Evolutionary conservation across 164 flowering plant genomes (phyloP), one percentile per base, ranked within the genome.

Genomic region (Nymphaea colorata): DNA sequence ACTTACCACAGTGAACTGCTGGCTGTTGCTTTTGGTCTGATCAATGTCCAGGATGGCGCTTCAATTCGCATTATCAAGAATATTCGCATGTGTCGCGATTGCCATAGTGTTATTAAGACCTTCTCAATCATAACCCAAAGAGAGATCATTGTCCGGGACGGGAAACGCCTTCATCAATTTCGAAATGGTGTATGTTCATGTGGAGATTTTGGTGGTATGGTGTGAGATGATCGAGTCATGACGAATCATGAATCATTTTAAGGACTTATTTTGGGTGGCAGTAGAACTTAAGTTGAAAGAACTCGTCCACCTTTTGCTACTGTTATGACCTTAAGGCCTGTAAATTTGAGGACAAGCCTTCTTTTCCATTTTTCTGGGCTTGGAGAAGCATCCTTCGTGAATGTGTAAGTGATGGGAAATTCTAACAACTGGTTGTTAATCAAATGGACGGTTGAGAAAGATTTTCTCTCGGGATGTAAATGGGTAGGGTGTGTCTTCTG

Each of bases 1-100:
- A 64, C 72, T 67, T 74, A 79, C 80, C 98, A 90, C 69, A 93
- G 95, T 69, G 98, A 93, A 75, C 86, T 81, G 74, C 65, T 93
- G 69, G 98, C 95, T 2, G 72, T 87, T 74, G 85, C 89, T 41
- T 90, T 83, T 71, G 96, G 89, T 5, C 72, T 93, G 68, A 65
- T 89, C 68, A 83, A 82, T 65, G 76, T 75, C 12, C 78, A 79
- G 44, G 76, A 73, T 59, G 68, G 71, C 61, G 78, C 83, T 14
- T 74, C 88, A 4, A 60, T 93, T 42, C 72, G 89, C 59, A 83
- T 93, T 25, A 63, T 76, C 43, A 93, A 93, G 83, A 88, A 76
- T 72, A 69, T 70, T 66, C 70, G 82, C 18, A 85, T 90, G 82
- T 87, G 93, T 73, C 79, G 83, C 62, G 92, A 87, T 69, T 86